Evolutionary conservation across 1,139 yeast species (phyloP), one percentile per base, ranked within the genome.

Genomic region (Torulaspora pretoriensis): DNA sequence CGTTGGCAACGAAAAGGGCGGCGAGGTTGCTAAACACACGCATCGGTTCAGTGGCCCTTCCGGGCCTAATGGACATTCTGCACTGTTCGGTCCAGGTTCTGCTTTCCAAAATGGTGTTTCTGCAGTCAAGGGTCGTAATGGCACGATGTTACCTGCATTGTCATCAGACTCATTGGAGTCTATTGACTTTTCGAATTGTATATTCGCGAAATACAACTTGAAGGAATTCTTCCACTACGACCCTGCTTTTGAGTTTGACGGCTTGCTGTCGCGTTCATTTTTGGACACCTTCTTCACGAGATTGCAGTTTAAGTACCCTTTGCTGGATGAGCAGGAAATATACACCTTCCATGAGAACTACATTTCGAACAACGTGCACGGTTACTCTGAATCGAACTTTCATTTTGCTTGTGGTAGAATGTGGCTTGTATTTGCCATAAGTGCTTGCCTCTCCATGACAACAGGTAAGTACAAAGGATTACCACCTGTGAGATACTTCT

Each of bases 391-490:
- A 14, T 62, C 63, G 29, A 70, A 68, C 40, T 73, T 75, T 56
- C 72, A 75, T 50, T 76, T 74, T 50, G 69, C 71, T 32, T 73
- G 77, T 51, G 71, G 78, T 30, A 64, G 78, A 50, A 69, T 74
- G 72, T 75, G 75, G 72, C 53, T 76, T 49, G 67, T 75, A 7
- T 74, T 70, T 57, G 68, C 77, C 17, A 70, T 76, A n/a, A 67
- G 75, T 43, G 72, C 79, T 1, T 67, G 73, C 49, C 56, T 75
- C 13, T 72, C 72, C 49, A 73, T 69, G 66, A 68, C 78, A 1
- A 73, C 78, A 2, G 80, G 79, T 5, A 71, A 71, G 47, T 75
- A 75, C 53, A 62, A 59, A 45, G 78, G 78, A 2, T 71, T 77
- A 14, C 68, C 71, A n/a, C 79, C 80, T 1, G 67, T 65, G 17